Evolutionary conservation across 495 filamentous ascomycete genomes (phyloP).

Genomic region (Hypoxylon intermedium): DNA sequence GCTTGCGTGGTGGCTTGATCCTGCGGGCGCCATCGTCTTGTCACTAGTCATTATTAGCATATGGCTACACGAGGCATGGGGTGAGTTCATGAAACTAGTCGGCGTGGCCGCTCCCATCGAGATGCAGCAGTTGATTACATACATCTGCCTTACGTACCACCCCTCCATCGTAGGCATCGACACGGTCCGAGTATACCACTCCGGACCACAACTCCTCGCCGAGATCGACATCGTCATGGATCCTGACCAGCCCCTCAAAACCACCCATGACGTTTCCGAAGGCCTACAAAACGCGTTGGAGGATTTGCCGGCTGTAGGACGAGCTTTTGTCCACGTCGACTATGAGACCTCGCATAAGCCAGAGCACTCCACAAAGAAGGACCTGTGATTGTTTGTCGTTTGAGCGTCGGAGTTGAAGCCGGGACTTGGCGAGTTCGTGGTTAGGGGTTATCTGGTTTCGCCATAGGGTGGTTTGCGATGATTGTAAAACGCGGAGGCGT

Average conservation of each 20-base stretch:
- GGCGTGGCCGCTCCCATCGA: constrained; percentile 85
- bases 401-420: neutral
- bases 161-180: constrained; percentile 81
- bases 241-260: constrained; percentile 67
- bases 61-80: constrained; percentile 85
- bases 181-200: constrained; percentile 92
- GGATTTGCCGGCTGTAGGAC: constrained; percentile 87
- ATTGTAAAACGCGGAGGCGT: neutral
- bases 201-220: constrained; percentile 85
- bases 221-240: constrained; percentile 93
- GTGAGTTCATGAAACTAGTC: constrained; percentile 88
- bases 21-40: constrained; percentile 86
- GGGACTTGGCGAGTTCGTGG: neutral
- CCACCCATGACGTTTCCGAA: constrained; percentile 93
- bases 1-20: constrained; percentile 94
- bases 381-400: constrained; percentile 45
- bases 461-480: neutral
- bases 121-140: constrained; percentile 93
- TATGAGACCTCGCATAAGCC: constrained; percentile 98
- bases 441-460: neutral
- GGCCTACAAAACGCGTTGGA: constrained; percentile 94
- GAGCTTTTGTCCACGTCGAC: constrained; percentile 96
- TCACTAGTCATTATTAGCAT: constrained; percentile 76
- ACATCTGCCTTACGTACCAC: constrained; percentile 94
- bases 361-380: constrained; percentile 65